phyloP scores from a whole-genome alignment of 2,329 filamentous ascomycete species.

The Fusarium neocosmosporiellum region DNA sequence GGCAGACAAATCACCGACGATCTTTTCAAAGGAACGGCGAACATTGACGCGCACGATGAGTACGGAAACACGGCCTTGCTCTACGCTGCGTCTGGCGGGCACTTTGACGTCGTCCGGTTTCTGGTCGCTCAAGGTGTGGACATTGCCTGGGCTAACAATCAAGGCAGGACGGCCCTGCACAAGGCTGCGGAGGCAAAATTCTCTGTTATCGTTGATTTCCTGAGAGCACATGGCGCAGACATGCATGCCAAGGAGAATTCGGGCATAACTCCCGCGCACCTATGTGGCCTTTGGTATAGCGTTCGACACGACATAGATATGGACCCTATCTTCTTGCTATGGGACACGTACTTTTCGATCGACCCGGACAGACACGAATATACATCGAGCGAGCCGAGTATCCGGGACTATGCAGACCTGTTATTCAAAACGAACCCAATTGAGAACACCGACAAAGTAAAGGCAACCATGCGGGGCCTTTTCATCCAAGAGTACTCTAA shows the following conservation, averaged over 20 bases:
- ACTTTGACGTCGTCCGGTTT: background rate
- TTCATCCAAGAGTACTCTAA: background rate
- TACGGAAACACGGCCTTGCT: background rate
- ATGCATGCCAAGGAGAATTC: background rate
- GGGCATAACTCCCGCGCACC: background rate
- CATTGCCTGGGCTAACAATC: background rate
- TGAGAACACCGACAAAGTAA: background rate
- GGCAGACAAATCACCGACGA: background rate
- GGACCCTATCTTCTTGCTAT: too few species aligned
- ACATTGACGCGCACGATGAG: background rate
- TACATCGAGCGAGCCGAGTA: background rate
- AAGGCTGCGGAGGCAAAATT: background rate
- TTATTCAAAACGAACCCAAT: too few species aligned
- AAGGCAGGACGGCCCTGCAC: background rate
- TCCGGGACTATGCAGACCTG: background rate
- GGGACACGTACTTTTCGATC: too few species aligned
- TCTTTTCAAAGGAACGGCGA: background rate
- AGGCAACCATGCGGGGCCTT: background rate
- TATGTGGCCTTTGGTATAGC: too few species aligned
- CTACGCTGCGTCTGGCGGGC: too few species aligned
- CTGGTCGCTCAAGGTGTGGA: background rate
- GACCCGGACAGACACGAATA: too few species aligned
- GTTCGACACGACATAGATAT: too few species aligned
- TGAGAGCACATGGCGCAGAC: background rate
- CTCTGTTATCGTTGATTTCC: background rate